phyloP scores from a whole-genome alignment of 208 protist species.

The Willaertia magna region DNA sequence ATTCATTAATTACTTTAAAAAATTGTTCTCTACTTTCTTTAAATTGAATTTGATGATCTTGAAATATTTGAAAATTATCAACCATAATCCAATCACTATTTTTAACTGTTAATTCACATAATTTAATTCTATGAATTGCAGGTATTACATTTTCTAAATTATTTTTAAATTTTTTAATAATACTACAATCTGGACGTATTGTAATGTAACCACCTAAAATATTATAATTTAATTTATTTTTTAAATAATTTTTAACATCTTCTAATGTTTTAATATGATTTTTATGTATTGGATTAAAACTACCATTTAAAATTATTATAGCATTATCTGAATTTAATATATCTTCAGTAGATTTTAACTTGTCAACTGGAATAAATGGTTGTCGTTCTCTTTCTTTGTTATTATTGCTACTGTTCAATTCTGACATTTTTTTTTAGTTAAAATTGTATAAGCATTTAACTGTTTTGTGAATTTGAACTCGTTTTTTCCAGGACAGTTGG shows the following conservation, averaged over 20 bases:
- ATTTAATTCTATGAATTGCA: not conserved
- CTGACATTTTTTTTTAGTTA: no score
- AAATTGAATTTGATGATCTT: not conserved
- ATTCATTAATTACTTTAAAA: not conserved
- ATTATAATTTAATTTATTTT: not conserved
- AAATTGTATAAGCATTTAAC: no score
- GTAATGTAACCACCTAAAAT: not conserved
- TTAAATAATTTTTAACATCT: not conserved
- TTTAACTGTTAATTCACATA: not conserved
- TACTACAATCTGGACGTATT: not conserved
- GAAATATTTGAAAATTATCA: not conserved
- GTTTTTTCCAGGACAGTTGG: no score
- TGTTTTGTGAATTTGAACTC: no score
- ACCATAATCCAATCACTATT: not conserved
- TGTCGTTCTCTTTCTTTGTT: no score
- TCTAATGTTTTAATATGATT: not conserved
- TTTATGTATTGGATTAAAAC: not conserved
- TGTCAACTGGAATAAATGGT: no score
- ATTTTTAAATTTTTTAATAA: not conserved
- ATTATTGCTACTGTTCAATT: no score
- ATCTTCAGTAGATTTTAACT: no score
- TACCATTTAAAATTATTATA: not conserved
- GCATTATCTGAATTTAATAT: no score
- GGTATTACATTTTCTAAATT: not conserved
- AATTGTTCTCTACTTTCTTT: not conserved